These are phyloP conservation scores for Neocallimastix lanati DNA, from an alignment of 192 early-diverging fungal species.

Conservation along the genomic window DNA sequence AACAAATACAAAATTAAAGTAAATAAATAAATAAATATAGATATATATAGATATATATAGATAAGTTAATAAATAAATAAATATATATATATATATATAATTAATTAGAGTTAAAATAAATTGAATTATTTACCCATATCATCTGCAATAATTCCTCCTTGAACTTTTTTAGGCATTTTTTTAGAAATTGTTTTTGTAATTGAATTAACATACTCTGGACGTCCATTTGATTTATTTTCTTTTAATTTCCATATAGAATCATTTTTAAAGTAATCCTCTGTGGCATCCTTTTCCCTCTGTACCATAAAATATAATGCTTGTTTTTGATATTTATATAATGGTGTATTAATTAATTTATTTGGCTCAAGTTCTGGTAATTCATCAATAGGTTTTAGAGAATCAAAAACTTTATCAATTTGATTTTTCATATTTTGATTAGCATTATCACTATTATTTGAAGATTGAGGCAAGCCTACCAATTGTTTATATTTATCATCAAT, in stretches of 20 bases:
- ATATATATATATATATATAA: too few relatives aligned
- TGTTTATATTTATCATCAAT: background rate
- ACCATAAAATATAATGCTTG: conserved; percentile 68
- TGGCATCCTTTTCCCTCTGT: conserved; percentile 47
- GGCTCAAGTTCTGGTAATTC: conserved; percentile 32
- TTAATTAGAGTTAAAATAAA: too few relatives aligned
- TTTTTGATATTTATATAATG: conserved; percentile 60
- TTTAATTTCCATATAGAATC: background rate
- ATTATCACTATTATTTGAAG: background rate
- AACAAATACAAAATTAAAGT: too few relatives aligned
- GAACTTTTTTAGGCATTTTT: background rate
- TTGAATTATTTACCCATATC: background rate
- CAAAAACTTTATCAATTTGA: conserved; percentile 42
- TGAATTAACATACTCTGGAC: background rate
- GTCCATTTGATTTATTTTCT: background rate
- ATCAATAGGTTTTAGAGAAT: conserved; percentile 22
- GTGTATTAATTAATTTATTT: conserved; percentile 21
- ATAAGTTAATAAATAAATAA: too few relatives aligned
- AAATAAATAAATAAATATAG: too few relatives aligned
- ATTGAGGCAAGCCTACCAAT: background rate
- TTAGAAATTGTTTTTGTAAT: background rate
- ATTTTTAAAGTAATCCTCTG: conserved; percentile 1
- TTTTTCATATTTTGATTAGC: conserved; percentile 12
- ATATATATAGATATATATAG: too few relatives aligned
- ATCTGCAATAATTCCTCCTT: background rate